Evolutionary conservation across 441 rosid species (phyloP).

Genomic region (Adansonia gregorii): DNA sequence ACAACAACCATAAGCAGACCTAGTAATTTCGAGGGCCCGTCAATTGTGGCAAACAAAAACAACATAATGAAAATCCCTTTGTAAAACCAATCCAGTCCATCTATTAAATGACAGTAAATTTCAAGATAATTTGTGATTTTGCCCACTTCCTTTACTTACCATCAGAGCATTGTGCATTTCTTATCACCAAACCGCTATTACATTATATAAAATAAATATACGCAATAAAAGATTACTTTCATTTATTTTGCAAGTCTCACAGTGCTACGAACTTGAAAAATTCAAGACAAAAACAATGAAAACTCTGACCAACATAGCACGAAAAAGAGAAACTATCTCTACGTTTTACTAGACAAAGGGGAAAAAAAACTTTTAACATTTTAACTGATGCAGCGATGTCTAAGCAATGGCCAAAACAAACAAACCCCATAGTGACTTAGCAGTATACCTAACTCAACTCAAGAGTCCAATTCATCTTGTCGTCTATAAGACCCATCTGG

Average conservation of each 20-base stretch:
- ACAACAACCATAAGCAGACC: too few relatives aligned
- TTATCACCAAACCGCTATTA: too few relatives aligned
- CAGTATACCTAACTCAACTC: constrained; percentile 45
- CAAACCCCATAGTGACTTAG: not conserved
- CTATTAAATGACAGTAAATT: not conserved
- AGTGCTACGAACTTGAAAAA: not conserved
- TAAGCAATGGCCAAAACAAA: not conserved
- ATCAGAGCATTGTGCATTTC: too few relatives aligned
- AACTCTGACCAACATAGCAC: not conserved
- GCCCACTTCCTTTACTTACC: too few relatives aligned
- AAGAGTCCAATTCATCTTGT: constrained; percentile 84
- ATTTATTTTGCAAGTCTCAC: too few relatives aligned
- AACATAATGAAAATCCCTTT: too few relatives aligned
- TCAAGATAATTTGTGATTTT: too few relatives aligned
- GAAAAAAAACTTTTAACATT: not conserved
- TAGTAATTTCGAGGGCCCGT: not conserved
- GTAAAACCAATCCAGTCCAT: too few relatives aligned
- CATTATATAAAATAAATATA: too few relatives aligned
- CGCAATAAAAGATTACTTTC: too few relatives aligned
- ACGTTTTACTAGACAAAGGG: not conserved
- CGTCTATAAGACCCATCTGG: constrained; percentile 89
- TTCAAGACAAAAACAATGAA: not conserved
- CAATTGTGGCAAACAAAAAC: not conserved
- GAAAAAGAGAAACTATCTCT: not conserved
- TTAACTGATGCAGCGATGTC: not conserved